These are phyloP conservation scores for Phytomonas francai DNA, from an alignment of 208 protist genomes.

Conservation along the genomic window DNA sequence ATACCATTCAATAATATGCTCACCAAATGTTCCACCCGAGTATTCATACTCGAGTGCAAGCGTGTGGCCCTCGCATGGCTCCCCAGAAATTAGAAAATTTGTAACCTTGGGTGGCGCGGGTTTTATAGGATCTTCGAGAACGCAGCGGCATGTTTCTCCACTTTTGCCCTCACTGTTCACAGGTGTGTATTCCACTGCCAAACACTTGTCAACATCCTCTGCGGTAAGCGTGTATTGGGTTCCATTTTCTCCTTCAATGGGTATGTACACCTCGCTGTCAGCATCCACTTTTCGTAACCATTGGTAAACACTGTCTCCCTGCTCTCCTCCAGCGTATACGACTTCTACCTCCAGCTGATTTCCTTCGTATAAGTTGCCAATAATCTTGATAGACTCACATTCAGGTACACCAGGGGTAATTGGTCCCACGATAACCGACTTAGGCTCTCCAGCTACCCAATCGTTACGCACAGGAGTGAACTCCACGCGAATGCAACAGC, in stretches of 20 bases:
- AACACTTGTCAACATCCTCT: constrained; percentile 81
- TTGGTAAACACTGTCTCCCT: constrained; percentile 85
- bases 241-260: constrained; percentile 72
- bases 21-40: constrained; percentile 69
- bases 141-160: constrained; percentile 85
- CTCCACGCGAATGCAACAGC: constrained; percentile 76
- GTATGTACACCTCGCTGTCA: constrained; percentile 30
- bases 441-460: constrained; percentile 82
- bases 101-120: constrained; percentile 43
- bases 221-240: constrained; percentile 68
- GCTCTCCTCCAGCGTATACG: constrained; percentile 77
- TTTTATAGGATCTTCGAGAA: constrained; percentile 84
- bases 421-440: constrained; percentile 50
- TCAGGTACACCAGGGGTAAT: constrained; percentile 63
- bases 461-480: constrained; percentile 87
- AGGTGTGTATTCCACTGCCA: constrained; percentile 89
- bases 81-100: constrained; percentile 61
- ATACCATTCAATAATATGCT: constrained; percentile 87
- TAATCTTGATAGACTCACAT: constrained; percentile 87
- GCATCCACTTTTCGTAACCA: constrained; percentile 79
- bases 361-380: constrained; percentile 81
- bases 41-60: constrained; percentile 80
- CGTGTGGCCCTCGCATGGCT: constrained; percentile 58
- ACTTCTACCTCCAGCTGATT: constrained; percentile 77
- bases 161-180: constrained; percentile 75